phyloP scores from a whole-genome alignment of 2,329 filamentous ascomycete genomes.

The Botrytis squamosa region DNA sequence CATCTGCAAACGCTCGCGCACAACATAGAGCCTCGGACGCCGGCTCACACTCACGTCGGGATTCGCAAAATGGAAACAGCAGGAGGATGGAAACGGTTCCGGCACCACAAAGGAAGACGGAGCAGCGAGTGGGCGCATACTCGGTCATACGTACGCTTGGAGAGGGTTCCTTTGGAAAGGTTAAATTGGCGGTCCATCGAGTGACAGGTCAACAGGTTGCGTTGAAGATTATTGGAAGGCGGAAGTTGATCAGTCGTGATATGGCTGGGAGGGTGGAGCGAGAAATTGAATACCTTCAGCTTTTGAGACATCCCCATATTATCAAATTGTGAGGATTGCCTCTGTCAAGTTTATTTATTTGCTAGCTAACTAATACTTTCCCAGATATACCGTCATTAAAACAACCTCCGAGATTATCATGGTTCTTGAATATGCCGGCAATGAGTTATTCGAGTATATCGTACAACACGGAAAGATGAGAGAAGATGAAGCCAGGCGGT shows the following conservation, averaged over 20 bases:
- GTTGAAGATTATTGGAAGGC: constrained; percentile 94
- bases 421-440: constrained; percentile 96
- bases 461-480: constrained; percentile 90
- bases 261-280: constrained; percentile 97
- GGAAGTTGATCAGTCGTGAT: constrained; percentile 93
- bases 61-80: constrained; percentile 29
- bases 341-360: neutral
- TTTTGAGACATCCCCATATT: constrained; percentile 94
- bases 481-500: constrained; percentile 89
- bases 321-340: constrained; percentile 78
- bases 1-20: constrained; percentile 59
- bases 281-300: constrained; percentile 96
- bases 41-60: constrained; percentile 31
- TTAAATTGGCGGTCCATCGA: constrained; percentile 92
- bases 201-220: constrained; percentile 93
- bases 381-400: constrained; percentile 92
- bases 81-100: constrained; percentile 31
- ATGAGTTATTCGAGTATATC: constrained; percentile 97
- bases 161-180: constrained; percentile 97
- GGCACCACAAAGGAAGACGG: constrained; percentile 53
- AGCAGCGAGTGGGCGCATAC: constrained; percentile 89
- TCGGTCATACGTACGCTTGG: constrained; percentile 86
- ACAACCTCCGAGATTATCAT: constrained; percentile 95
- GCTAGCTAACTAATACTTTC: constrained; percentile 32
- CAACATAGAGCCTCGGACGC: constrained; percentile 40